Conservation (phyloP, 1,284 basidiomycete species). For the Neolentinus lepideus region DNA sequence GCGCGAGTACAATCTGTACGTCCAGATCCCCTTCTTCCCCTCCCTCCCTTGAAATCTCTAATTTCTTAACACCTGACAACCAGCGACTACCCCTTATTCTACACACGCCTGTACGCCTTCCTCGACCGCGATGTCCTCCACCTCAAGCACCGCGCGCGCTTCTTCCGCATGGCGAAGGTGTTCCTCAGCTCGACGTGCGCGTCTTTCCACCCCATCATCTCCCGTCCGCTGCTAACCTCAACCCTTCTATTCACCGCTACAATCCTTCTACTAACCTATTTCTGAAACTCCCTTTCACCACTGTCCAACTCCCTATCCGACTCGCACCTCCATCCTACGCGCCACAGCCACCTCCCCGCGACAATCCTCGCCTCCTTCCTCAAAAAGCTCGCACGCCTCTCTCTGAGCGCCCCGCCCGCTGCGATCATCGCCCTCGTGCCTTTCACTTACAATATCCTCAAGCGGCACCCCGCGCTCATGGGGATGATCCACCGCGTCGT, state of each 20-base stretch:
- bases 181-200: slow-evolving; percentile 88
- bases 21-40: not conserved
- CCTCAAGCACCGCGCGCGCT: slow-evolving; percentile 87
- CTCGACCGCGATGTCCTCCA: slow-evolving; percentile 86
- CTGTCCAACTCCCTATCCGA: no score
- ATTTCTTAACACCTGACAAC: slow-evolving; percentile 1
- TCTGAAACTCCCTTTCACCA: no score
- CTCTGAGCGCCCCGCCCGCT: slow-evolving; percentile 82
- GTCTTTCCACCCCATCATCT: slow-evolving; percentile 3
- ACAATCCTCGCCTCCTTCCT: slow-evolving; percentile 90
- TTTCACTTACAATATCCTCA: slow-evolving; percentile 93
- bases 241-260: no score
- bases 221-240: no score
- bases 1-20: slow-evolving; percentile 88
- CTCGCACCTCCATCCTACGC: no score
- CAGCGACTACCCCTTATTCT: slow-evolving; percentile 95
- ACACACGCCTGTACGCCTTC: slow-evolving; percentile 88
- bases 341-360: slow-evolving; percentile 81
- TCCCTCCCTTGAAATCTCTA: slow-evolving; percentile 1
- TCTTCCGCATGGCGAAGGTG: slow-evolving; percentile 88
- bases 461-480: slow-evolving; percentile 89
- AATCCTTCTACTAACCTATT: no score
- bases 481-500: slow-evolving; percentile 77
- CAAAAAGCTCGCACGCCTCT: slow-evolving; percentile 84
- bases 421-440: slow-evolving; percentile 90